A percentile compares a stretch with the other conserved stretches of the same genome.
Evolutionary conservation across 1,284 basidiomycete genomes (phyloP).

Genomic region (Boletus albobrunnescens): DNA sequence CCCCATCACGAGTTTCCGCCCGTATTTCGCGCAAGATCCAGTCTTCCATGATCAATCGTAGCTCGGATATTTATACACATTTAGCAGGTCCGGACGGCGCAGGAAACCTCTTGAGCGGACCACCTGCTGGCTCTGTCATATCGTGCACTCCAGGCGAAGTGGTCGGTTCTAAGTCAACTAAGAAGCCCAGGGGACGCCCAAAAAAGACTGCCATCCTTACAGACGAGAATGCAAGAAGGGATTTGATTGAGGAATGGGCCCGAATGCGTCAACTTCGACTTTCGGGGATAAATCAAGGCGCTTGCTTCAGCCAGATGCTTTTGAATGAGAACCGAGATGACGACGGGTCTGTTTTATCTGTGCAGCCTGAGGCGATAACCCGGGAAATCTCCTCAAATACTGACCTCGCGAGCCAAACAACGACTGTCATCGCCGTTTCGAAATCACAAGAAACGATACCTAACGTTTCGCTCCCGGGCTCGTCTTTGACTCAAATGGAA

Average conservation of each 20-base stretch:
- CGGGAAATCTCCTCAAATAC: background rate
- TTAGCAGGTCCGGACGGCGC: slow-evolving; percentile 21
- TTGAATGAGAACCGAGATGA: background rate
- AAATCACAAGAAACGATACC: slow-evolving; percentile 3
- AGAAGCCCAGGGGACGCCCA: slow-evolving; percentile 17
- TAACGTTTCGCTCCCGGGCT: background rate
- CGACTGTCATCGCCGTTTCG: background rate
- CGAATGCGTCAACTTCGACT: slow-evolving; percentile 24
- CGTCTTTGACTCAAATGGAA: background rate
- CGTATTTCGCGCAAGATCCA: slow-evolving; percentile 21
- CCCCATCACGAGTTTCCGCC: slow-evolving; percentile 17
- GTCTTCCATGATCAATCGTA: slow-evolving; percentile 12
- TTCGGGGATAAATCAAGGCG: slow-evolving; percentile 8
- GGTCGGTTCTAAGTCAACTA: slow-evolving; percentile 2
- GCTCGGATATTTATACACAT: slow-evolving; percentile 29
- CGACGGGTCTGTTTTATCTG: slow-evolving; percentile 1
- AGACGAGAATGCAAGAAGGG: slow-evolving; percentile 22
- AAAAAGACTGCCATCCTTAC: slow-evolving; percentile 13
- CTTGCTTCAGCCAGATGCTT: background rate
- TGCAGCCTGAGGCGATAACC: background rate
- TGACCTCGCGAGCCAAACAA: background rate
- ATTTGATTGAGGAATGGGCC: slow-evolving; percentile 31
- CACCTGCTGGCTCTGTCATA: slow-evolving; percentile 3
- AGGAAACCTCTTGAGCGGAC: slow-evolving; percentile 11
- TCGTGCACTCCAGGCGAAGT: slow-evolving; percentile 2